Base-by-base conservation (phyloP, 345 rosid species). In the Luvunga scandens region DNA sequence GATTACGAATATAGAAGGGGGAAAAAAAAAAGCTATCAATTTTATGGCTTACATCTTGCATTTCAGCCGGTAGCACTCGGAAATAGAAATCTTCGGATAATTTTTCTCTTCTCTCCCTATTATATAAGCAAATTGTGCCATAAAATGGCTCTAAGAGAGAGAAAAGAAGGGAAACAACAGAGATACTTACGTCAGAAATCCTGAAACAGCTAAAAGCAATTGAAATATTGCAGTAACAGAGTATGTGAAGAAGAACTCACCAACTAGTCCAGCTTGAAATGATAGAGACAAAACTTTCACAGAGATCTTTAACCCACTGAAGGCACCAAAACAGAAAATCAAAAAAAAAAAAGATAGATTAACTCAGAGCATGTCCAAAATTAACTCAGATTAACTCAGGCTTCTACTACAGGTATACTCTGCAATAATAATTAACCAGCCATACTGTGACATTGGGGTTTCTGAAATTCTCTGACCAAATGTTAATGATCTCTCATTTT, bases 221-320 rank as follows among this genome's bases (percentile, higher is more conserved):
- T 16, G 66, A 84, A 83, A 61, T 30, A 22, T 75, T 27, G 19
- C 14, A 61, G 42, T 22, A 62, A 9, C 56, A 59, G 21, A 60
- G 10, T 42, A 59, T 77, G 39, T 48, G 61, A 56, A 78, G 25
- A 69, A 36, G 57, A 59, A 71, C 98, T 84, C 87, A 96, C 99
- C 99, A 64, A 86, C 91, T 81, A 94, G 83, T 78, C 98, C 99
- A 67, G 92, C 94, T 84, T 90, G 97, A 86, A 94, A 96, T 27
- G 94, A 82, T 79, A 96, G 87, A 77, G 98, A 94, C 78, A 89
- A 75, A 72, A 96, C 98, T 89, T 90, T 92, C 73, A 92, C 97
- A 21, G 98, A 91, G 77, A 96, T 94, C 98, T 90, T 94, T 91
- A 96, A 82, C 74, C 98, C 98, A 87, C 99, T 92, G 91, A 66